A percentile compares a stretch with the other conserved stretches of the same genome.
Evolutionary conservation across 805 yeast genomes (phyloP).

Genomic region (Candida endomychidarum): DNA sequence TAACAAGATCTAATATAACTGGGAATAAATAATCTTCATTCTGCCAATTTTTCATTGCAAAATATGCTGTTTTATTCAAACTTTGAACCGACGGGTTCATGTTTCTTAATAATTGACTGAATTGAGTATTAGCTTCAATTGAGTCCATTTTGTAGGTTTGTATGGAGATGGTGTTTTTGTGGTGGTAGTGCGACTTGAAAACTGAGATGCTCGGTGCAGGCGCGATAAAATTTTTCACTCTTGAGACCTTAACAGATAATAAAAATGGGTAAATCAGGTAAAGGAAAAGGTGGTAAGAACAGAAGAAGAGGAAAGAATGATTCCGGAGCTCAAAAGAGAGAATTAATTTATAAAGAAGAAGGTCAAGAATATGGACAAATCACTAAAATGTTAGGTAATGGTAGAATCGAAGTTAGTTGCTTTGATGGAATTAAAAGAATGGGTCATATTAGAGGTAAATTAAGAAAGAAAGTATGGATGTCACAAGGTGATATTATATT

Average conservation of each 20-base stretch:
- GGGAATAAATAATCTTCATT: constrained; percentile 68
- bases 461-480: constrained; percentile 99
- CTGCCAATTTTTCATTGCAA: constrained; percentile 56
- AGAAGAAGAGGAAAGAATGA: constrained; percentile 99
- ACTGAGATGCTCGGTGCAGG: not conserved
- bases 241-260: not conserved
- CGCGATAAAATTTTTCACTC: constrained; percentile 4
- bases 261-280: constrained; percentile 69
- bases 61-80: constrained; percentile 52
- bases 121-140: constrained; percentile 79
- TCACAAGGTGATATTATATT: constrained; percentile 96
- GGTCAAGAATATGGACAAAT: constrained; percentile 99
- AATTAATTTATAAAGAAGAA: constrained; percentile 85
- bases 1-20: constrained; percentile 60
- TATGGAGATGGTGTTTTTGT: not conserved
- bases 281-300: constrained; percentile 87
- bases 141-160: constrained; percentile 93
- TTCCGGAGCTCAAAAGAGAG: constrained; percentile 89
- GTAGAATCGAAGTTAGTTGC: constrained; percentile 92
- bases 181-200: not conserved
- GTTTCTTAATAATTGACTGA: constrained; percentile 61
- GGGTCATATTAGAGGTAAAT: constrained; percentile 98
- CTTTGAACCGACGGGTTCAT: constrained; percentile 63
- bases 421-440: constrained; percentile 92
- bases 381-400: constrained; percentile 97